Evolutionary conservation across 345 rosid genomes (phyloP).

Genomic region (Syzygium grande): DNA sequence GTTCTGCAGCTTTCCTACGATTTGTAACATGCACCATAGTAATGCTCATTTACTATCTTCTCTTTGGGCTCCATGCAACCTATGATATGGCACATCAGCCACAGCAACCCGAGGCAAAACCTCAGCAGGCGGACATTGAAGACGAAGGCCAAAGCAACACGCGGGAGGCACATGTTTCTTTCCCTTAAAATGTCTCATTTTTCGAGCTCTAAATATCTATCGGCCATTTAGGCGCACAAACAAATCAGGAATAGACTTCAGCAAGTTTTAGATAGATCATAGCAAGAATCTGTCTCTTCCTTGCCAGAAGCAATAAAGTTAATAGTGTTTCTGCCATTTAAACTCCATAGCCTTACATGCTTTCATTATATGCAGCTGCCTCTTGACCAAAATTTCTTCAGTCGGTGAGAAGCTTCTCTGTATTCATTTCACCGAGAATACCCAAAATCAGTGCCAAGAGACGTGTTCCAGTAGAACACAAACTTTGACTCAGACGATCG

Average conservation of each 20-base stretch:
- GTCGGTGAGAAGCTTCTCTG: background rate
- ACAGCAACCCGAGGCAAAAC: background rate
- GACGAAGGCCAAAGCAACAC: background rate
- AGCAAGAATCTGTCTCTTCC: background rate
- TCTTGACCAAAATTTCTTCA: background rate
- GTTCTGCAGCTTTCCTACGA: slow-evolving; percentile 27
- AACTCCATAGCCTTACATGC: background rate
- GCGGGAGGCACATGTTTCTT: background rate
- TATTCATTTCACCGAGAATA: background rate
- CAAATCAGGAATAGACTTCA: background rate
- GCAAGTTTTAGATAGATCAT: background rate
- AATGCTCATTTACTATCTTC: slow-evolving; percentile 42
- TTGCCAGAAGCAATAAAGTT: background rate
- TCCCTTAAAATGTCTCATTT: background rate
- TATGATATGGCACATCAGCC: slow-evolving; percentile 51
- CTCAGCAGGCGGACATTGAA: slow-evolving; percentile 5
- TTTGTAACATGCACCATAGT: slow-evolving; percentile 43
- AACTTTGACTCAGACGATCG: background rate
- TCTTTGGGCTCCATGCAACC: slow-evolving; percentile 56
- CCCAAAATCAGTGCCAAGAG: background rate
- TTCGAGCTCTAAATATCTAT: background rate
- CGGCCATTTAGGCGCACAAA: background rate
- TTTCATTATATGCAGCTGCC: background rate
- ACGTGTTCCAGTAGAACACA: background rate
- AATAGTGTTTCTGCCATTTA: background rate